Conservation (phyloP, 345 rosid genomes). For the Salix udensis region DNA sequence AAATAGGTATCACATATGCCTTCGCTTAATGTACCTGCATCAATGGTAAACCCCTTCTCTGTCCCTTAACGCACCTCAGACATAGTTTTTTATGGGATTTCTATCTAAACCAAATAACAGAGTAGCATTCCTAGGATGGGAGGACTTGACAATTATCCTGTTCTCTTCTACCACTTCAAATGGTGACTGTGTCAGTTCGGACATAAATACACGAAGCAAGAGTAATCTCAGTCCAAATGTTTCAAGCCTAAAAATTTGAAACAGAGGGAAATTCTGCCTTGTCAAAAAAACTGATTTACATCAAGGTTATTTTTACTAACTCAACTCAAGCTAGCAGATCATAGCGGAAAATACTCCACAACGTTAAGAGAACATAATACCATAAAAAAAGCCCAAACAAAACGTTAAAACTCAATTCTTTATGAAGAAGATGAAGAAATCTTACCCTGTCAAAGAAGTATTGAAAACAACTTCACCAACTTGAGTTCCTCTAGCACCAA, state of each 20-base stretch:
- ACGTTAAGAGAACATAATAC: neutral
- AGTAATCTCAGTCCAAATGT: neutral
- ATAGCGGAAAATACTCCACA: neutral
- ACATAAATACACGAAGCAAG: neutral
- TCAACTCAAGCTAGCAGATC: neutral
- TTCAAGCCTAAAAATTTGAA: neutral
- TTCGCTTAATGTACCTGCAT: neutral
- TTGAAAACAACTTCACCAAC: slow-evolving; percentile 95
- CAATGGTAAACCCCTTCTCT: neutral
- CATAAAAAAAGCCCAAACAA: neutral
- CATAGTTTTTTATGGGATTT: neutral
- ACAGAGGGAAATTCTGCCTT: neutral
- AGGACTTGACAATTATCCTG: neutral
- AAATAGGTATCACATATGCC: neutral
- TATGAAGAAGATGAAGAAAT: neutral
- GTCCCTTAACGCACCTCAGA: neutral
- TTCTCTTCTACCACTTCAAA: neutral
- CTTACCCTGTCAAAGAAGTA: slow-evolving; percentile 89
- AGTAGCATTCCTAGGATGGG: neutral
- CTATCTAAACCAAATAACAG: neutral
- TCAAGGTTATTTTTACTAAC: neutral
- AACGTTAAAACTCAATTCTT: neutral
- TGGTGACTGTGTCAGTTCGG: neutral
- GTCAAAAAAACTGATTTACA: neutral
- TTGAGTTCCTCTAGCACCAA: slow-evolving; percentile 91